phyloP scores from a whole-genome alignment of 306 rosid genomes.

The Vachellia pachyceras region DNA sequence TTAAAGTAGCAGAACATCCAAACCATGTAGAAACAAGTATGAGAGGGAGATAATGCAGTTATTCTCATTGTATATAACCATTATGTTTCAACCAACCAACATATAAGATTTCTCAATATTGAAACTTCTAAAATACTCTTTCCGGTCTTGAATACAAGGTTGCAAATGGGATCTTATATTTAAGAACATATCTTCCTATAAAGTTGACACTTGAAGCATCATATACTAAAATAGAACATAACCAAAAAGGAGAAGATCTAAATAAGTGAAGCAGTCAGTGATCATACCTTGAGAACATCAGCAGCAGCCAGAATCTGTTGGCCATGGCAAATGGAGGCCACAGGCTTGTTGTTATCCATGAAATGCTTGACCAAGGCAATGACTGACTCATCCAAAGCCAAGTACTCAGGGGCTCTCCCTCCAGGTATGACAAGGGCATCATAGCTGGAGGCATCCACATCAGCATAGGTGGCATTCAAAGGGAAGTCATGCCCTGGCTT shows the following conservation, averaged over 20 bases:
- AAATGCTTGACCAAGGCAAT: conserved; percentile 40
- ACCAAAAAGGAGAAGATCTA: background rate
- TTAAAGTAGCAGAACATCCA: no score
- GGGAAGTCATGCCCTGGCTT: conserved; percentile 66
- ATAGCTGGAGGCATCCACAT: conserved; percentile 55
- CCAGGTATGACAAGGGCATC: conserved; percentile 45
- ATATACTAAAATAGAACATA: background rate
- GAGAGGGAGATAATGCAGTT: no score
- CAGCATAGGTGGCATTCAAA: conserved; percentile 55
- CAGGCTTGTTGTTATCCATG: conserved; percentile 32
- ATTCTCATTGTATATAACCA: no score
- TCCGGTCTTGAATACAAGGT: background rate
- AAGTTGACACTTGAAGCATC: background rate
- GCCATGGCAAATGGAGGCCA: conserved; percentile 48
- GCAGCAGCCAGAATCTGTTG: conserved; percentile 61
- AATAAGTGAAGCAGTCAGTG: background rate
- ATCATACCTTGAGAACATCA: conserved; percentile 46
- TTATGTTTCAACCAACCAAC: no score
- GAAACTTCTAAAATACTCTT: no score
- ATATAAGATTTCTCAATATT: background rate
- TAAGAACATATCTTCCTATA: background rate
- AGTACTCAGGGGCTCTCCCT: conserved; percentile 31
- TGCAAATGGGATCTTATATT: no score
- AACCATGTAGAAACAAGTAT: no score
- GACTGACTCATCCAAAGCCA: conserved; percentile 37